phyloP scores from a whole-genome alignment of 1,284 basidiomycete species.

The Pseudozyma flocculosa region DNA sequence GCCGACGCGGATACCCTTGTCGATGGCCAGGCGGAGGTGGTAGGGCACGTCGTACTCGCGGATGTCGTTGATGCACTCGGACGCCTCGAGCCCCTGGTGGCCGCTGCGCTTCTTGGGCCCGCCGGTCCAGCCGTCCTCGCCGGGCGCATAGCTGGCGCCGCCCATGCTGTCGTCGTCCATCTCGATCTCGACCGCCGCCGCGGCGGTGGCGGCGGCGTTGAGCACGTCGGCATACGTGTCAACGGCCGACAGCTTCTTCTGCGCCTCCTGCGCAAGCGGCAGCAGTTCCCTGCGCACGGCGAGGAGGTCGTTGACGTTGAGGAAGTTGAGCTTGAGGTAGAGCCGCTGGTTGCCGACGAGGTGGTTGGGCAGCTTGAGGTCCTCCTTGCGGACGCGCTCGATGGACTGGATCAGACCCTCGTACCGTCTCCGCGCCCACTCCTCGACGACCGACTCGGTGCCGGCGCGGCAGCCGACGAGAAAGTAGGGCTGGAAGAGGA shows the following conservation, averaged over 20 bases:
- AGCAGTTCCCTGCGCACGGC: conserved; percentile 82
- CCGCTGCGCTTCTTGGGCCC: conserved; percentile 19
- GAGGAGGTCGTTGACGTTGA: conserved; percentile 88
- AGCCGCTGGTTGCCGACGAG: conserved; percentile 85
- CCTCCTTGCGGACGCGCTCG: conserved; percentile 82
- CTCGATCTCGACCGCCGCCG: conserved; percentile 24
- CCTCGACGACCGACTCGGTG: conserved; percentile 86
- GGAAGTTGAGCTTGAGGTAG: conserved; percentile 85
- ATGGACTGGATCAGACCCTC: conserved; percentile 77
- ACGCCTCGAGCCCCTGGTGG: conserved; percentile 67
- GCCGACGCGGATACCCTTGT: conserved; percentile 95
- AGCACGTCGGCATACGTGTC: conserved; percentile 99
- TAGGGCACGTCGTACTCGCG: conserved; percentile 97
- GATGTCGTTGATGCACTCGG: conserved; percentile 88
- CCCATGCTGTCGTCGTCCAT: conserved; percentile 42
- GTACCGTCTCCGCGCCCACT: conserved; percentile 91
- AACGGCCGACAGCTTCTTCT: conserved; percentile 89
- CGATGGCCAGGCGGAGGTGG: conserved; percentile 95
- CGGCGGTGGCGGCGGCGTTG: conserved; percentile 57
- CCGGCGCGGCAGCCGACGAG: conserved; percentile 78
- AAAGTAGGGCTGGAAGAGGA: conserved; percentile 93
- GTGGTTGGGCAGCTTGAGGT: conserved; percentile 93
- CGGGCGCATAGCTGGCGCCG: conserved; percentile 58
- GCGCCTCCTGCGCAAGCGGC: conserved; percentile 84
- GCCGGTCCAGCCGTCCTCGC: conserved; percentile 28